phyloP scores from a whole-genome alignment of 768 basidiomycete genomes.

The Lentinus tigrinus region DNA sequence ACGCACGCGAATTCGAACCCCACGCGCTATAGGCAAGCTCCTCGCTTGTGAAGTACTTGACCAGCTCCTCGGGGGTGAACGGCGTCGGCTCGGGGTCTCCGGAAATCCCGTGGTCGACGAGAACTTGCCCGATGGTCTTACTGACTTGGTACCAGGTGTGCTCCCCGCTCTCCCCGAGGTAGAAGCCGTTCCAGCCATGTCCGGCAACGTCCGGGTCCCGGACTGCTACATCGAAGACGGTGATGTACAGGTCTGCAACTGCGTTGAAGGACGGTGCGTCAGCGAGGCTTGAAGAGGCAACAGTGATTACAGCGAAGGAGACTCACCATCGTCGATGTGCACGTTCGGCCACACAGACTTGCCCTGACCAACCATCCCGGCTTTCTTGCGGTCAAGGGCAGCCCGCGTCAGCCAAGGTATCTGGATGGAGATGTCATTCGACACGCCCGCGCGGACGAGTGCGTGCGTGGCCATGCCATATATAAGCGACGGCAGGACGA shows the following conservation, averaged over 20 bases:
- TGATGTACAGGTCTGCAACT: constrained; percentile 43
- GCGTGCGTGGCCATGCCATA: constrained; percentile 58
- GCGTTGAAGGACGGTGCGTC: neutral
- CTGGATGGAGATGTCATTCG: constrained; percentile 49
- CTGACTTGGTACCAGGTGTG: constrained; percentile 31
- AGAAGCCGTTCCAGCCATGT: constrained; percentile 35
- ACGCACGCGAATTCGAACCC: constrained; percentile 12
- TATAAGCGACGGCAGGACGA: constrained; percentile 53
- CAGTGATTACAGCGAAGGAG: neutral
- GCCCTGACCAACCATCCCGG: constrained; percentile 53
- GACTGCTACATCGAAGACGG: constrained; percentile 39
- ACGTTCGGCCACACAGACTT: constrained; percentile 59
- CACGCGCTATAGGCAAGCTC: neutral
- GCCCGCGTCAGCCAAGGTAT: constrained; percentile 46
- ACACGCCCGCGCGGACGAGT: constrained; percentile 50
- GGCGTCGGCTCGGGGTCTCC: constrained; percentile 36
- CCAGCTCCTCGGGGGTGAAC: constrained; percentile 45
- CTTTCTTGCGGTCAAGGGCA: constrained; percentile 44
- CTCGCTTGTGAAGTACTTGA: constrained; percentile 17
- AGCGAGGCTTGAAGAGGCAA: neutral
- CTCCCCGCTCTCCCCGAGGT: constrained; percentile 30
- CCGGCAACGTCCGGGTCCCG: constrained; percentile 15
- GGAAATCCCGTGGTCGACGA: constrained; percentile 27
- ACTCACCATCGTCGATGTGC: constrained; percentile 43
- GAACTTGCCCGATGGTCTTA: constrained; percentile 33